Evolutionary conservation across 2,329 filamentous ascomycete genomes (phyloP), one percentile per base, ranked within the genome.

Genomic region (Beauveria rudraprayagi): DNA sequence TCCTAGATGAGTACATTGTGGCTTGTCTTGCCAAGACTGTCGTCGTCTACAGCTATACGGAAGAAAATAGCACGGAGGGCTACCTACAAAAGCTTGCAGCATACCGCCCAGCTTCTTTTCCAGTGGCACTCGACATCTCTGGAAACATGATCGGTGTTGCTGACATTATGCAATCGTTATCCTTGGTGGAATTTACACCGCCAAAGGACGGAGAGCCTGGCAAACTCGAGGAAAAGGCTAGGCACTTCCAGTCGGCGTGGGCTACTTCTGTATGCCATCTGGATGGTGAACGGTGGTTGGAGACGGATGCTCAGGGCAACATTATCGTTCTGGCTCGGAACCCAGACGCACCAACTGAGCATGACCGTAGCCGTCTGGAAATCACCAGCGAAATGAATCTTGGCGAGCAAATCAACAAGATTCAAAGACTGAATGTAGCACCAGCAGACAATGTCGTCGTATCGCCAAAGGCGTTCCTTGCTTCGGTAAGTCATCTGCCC

Each of bases 101-200:
- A 2, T 96, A 92, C 72, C 85, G 92, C 14, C 89, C 91, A 2
- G 85, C 91, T 2, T 95, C 92, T 0, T 90, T 90, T 37, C 92
- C 94, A 0, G 84, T 96, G 17, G 90, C 93, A 66, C 72, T 97
- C 7, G 85, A 87, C 10, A 82, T 97, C 16, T 83, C 85, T 1
- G 89, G 83, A 1, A 86, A 88, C 66, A 80, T 84, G 26, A 92
- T 99, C 64, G 91, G 90, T 0, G 86, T 97, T 10, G 90, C 88
- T 0, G 94, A 99, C 70, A 77, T 99, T 51, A 97, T 96, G 90
- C 97, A 97, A 75, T 96, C 91, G 1, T 79, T 96, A 26, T 87
- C 89, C 1, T 77, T 97, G 6, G 78, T 97, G 9, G 81, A 94
- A 69, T 94, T 88, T 69, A 77, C 80, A 0, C 80, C 81, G 3